Evolutionary conservation across 1,284 basidiomycete species (phyloP).

Genomic region (Exobasidium rhododendri): DNA sequence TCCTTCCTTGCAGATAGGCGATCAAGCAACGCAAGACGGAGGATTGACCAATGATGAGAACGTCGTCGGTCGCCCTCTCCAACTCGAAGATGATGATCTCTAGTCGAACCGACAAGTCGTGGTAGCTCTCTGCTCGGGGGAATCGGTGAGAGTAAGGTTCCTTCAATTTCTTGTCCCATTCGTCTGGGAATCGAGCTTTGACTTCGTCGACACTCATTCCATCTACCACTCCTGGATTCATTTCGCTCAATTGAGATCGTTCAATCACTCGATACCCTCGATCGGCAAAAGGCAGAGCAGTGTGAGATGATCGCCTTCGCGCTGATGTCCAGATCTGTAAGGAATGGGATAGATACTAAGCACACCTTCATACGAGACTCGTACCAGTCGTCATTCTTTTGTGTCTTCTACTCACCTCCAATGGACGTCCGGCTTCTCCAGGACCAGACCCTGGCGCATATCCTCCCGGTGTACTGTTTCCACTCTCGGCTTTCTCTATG

Average conservation of each 20-base stretch:
- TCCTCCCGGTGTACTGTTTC: slow-evolving; percentile 11
- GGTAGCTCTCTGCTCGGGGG: slow-evolving; percentile 67
- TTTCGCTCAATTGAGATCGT: slow-evolving; percentile 92
- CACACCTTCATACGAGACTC: too few species aligned
- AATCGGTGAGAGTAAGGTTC: slow-evolving; percentile 87
- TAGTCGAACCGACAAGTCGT: slow-evolving; percentile 64
- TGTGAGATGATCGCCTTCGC: slow-evolving; percentile 84
- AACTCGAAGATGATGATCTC: slow-evolving; percentile 80
- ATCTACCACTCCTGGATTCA: slow-evolving; percentile 80
- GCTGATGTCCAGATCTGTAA: slow-evolving; percentile 95
- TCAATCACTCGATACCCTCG: slow-evolving; percentile 70
- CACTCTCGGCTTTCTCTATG: slow-evolving; percentile 15
- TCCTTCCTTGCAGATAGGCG: slow-evolving; percentile 65
- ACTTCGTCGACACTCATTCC: slow-evolving; percentile 88
- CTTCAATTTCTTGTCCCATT: slow-evolving; percentile 85
- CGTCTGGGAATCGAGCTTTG: slow-evolving; percentile 82
- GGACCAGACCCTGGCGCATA: slow-evolving; percentile 56
- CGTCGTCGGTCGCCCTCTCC: slow-evolving; percentile 73
- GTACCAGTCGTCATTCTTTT: not conserved
- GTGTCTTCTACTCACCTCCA: slow-evolving; percentile 42
- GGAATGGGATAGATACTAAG: slow-evolving; percentile 15
- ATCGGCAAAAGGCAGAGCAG: slow-evolving; percentile 87
- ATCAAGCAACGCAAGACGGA: slow-evolving; percentile 94
- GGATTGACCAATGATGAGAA: slow-evolving; percentile 67
- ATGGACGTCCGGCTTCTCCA: slow-evolving; percentile 71